Base-by-base conservation (phyloP, 169 alveolate genomes). In the Cryptosporidium ubiquitum region DNA sequence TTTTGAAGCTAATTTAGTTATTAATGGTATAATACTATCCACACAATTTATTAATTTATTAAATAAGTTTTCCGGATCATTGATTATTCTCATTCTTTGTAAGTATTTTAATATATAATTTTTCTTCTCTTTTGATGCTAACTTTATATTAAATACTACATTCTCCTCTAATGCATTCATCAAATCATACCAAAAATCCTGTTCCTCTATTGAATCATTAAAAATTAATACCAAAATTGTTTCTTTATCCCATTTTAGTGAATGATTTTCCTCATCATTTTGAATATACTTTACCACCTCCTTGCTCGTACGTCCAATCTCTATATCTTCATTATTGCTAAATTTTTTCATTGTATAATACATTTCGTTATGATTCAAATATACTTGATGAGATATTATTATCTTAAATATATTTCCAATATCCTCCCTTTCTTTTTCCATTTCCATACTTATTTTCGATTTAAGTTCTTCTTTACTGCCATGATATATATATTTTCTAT, bases 141-240 rank as follows among this genome's bases (percentile, higher is more conserved):
- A 40, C 39, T 61, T 58, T 9, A 79, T 39, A 29, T 73, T 73
- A 31, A 58, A 23, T n/a, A 37, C 60, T 23, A 57, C 39, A 58
- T 39, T 58, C 29, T 73, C 85, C 10, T 42, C 51, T 16, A 73
- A 35, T 37, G 40, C 10, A 64, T 79, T 61, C 9, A 44, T 12
- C 33, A 79, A 64, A 29, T 79, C 89, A 64, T 61, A 61, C 89
- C 89, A 79, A 44, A 79, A 79, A 18, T 79, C 89, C 52, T 61
- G 79, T n/a, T 79, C 89, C 35, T 79, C 89, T n/a, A 35, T 42
- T 9, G 44, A 6, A 37, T 64, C 89, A 58, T 61, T 79, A 58
- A 79, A 79, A 18, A 79, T 26, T 16, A 79, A 10, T 18, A 79
- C 49, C 12, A 58, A 3, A 18, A 26, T 35, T 47, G 1, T 39